A percentile compares a stretch with the other conserved stretches of the same genome.
phyloP scores from a whole-genome alignment of 768 basidiomycete genomes.

The Glaciozyma antarctica region DNA sequence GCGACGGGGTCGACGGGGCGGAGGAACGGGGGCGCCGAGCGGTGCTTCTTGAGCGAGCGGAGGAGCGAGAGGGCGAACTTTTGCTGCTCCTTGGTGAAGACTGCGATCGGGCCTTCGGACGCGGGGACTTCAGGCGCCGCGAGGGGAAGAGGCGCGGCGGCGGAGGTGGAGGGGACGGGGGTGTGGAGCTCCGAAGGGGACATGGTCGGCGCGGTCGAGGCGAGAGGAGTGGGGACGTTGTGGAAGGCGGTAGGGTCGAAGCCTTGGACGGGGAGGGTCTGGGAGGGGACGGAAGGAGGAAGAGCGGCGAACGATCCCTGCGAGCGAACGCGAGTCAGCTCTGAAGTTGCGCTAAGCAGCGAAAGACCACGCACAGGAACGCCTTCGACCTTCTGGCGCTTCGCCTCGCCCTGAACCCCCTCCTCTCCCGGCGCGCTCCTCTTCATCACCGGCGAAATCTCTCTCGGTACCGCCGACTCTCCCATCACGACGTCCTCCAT shows the following conservation, averaged over 20 bases:
- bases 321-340: constrained; percentile 2
- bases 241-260: neutral
- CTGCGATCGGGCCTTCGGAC: constrained; percentile 9
- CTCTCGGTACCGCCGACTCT: neutral
- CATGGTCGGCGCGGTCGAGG: constrained; percentile 16
- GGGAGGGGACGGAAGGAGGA: constrained; percentile 6
- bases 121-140: neutral
- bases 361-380: neutral
- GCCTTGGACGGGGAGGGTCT: constrained; percentile 1
- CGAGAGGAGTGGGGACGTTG: neutral
- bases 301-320: constrained; percentile 9
- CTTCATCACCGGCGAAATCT: neutral
- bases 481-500: neutral
- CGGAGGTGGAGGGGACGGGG: neutral
- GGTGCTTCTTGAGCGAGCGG: constrained; percentile 72
- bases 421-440: neutral
- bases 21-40: constrained; percentile 71
- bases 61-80: constrained; percentile 69
- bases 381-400: constrained; percentile 24
- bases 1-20: constrained; percentile 80
- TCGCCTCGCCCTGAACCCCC: constrained; percentile 16
- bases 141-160: neutral
- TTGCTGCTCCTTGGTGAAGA: constrained; percentile 58
- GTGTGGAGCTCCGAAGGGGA: constrained; percentile 22
- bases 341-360: neutral